phyloP scores from a whole-genome alignment of 331 rosid species.

The Malus hybrid region DNA sequence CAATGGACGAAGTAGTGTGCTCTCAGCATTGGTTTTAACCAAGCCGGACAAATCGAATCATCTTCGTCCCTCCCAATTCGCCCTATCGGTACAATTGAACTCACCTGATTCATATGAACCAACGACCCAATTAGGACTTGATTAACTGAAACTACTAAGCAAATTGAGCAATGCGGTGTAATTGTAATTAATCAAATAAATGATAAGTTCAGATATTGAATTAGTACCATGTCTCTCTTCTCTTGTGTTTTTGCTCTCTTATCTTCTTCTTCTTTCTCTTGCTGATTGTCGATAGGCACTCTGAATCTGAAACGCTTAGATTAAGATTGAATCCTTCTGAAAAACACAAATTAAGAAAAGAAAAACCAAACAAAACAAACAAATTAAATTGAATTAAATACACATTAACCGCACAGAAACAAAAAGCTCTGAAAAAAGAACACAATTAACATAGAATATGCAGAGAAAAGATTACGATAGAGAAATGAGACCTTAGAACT shows the following conservation, averaged over 20 bases:
- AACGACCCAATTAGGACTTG: background rate
- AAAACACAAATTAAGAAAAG: background rate
- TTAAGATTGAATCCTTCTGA: background rate
- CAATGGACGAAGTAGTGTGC: conserved; percentile 30
- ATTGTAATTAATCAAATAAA: background rate
- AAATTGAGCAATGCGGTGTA: background rate
- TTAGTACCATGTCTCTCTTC: conserved; percentile 6
- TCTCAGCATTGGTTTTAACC: conserved; percentile 37
- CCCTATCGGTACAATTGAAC: conserved; percentile 24
- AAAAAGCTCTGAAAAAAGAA: background rate
- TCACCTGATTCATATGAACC: conserved; percentile 19
- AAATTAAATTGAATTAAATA: background rate
- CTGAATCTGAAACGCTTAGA: background rate
- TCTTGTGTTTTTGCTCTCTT: background rate
- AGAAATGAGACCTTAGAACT: background rate
- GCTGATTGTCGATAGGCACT: background rate
- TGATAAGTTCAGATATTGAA: background rate
- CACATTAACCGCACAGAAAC: background rate
- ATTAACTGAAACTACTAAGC: background rate
- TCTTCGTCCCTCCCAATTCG: conserved; percentile 9
- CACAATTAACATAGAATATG: background rate
- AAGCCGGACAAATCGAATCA: conserved; percentile 21
- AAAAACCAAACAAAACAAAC: background rate
- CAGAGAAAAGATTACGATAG: background rate
- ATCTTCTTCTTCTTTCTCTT: background rate